phyloP scores from a whole-genome alignment of 2,329 filamentous ascomycete genomes.

The Atkinsonella hypoxylon region DNA sequence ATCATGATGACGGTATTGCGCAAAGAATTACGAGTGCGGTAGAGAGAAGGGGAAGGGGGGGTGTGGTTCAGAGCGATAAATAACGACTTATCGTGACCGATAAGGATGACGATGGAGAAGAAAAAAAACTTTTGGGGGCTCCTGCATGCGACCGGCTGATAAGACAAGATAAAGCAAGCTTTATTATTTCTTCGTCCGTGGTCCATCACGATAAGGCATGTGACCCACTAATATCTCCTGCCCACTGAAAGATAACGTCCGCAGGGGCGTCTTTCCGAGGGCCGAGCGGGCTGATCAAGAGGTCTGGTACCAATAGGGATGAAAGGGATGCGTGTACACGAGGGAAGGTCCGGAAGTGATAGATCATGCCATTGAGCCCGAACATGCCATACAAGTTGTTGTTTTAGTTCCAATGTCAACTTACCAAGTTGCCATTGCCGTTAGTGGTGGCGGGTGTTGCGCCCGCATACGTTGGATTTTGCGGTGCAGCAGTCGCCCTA shows the following conservation, averaged over 20 bases:
- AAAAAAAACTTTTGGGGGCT: slow-evolving; percentile 19
- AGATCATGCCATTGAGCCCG: too few species aligned
- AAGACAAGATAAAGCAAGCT: slow-evolving; percentile 21
- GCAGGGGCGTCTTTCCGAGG: neutral
- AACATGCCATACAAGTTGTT: too few species aligned
- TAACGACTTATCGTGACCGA: slow-evolving; percentile 24
- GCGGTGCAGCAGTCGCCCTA: slow-evolving; percentile 11
- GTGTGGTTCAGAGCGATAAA: slow-evolving; percentile 18
- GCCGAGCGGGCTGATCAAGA: neutral
- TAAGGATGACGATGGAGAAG: slow-evolving; percentile 25
- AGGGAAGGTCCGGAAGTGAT: neutral
- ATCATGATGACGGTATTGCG: slow-evolving; percentile 30
- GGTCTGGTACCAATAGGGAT: neutral
- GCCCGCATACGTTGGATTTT: slow-evolving; percentile 15
- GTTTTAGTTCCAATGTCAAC: slow-evolving; percentile 9
- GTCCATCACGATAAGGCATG: slow-evolving; percentile 16
- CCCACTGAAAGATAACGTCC: slow-evolving; percentile 3
- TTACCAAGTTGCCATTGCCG: slow-evolving; percentile 28
- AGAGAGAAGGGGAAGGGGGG: slow-evolving; percentile 5
- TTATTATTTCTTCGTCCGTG: slow-evolving; percentile 4
- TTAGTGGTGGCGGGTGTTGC: slow-evolving; percentile 29
- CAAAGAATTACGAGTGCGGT: slow-evolving; percentile 14
- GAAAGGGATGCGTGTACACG: neutral
- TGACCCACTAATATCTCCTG: slow-evolving; percentile 14
- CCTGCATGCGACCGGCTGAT: slow-evolving; percentile 20